Evolutionary conservation across 345 rosid species (phyloP).

Genomic region (Physaria fendleri): DNA sequence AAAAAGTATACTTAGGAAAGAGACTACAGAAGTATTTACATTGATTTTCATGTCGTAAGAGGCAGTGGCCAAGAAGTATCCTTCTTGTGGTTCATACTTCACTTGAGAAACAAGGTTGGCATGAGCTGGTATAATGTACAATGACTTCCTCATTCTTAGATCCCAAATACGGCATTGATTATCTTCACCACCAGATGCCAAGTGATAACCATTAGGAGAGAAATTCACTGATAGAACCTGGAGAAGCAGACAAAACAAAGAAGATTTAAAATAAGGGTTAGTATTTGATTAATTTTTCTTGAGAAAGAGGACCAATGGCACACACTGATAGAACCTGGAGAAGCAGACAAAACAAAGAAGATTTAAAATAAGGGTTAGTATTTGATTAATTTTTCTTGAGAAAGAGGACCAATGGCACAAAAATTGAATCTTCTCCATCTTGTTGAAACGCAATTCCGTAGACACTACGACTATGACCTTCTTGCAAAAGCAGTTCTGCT

Average conservation of each 20-base stretch:
- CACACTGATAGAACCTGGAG: constrained; percentile 70
- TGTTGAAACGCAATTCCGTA: constrained; percentile 87
- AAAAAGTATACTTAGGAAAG: neutral
- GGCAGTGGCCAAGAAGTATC: constrained; percentile 82
- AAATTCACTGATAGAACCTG: constrained; percentile 82
- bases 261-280: neutral
- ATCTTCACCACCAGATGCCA: constrained; percentile 94
- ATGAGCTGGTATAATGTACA: constrained; percentile 88
- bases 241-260: constrained; percentile 17
- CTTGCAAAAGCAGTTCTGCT: constrained; percentile 85
- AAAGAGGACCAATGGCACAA: neutral
- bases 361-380: neutral
- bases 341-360: constrained; percentile 11
- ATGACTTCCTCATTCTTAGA: constrained; percentile 75
- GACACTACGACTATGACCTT: constrained; percentile 91
- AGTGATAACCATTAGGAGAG: constrained; percentile 95
- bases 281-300: neutral
- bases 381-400: neutral
- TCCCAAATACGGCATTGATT: constrained; percentile 96
- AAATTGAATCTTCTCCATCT: constrained; percentile 54
- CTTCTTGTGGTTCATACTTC: constrained; percentile 95
- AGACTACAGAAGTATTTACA: constrained; percentile 35
- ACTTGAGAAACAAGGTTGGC: constrained; percentile 87
- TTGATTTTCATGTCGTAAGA: constrained; percentile 90
- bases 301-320: no score